Evolutionary conservation across 805 yeast species (phyloP), one percentile per base, ranked within the genome.

Genomic region (Saturnispora diversa): DNA sequence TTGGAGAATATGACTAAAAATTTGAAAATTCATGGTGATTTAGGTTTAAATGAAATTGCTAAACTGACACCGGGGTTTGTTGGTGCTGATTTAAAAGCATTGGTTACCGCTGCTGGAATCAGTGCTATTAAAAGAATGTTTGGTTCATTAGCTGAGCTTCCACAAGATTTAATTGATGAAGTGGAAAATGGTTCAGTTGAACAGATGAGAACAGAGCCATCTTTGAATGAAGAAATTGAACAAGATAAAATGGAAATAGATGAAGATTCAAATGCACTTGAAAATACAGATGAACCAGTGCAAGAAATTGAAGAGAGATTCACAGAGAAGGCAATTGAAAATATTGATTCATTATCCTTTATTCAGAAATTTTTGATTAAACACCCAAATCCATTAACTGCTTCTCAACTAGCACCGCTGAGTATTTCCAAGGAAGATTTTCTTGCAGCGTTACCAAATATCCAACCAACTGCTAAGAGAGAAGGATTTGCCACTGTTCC

Each of bases 401-500:
- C 70, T 0, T 83, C 79, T 30, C 94, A 90, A 56, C 67, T 92
- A 23, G 79, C 68, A 13, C 84, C 88, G 11, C 63, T 92, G 31
- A 72, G 82, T 4, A 88, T 92, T 40, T 77, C 74, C 2, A 79
- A 77, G 47, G 80, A 73, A 11, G 98, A 92, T 58, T 92, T 92
- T 56, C 48, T 83, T 26, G 68, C 74, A 9, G 97, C 97, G 1
- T 63, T 92, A 29, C 97, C 97, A 2, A 77, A 88, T 0, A 82
- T 92, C 33, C 98, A 92, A 63, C 98, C 98, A 9, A 85, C 97
- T 0, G 95, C 97, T 1, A 90, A 88, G 56, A 80, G 98, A 59
- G 98, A 92, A 68, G 98, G 98, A 1, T 92, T 92, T 63, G 97
- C 98, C 0, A 92, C 97, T 0, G 94, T 92, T 10, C 98, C 98